Percentiles rank a stretch among this genome's conserved stretches.
These are phyloP conservation scores for Pyricularia sp. DNA, from an alignment of 2,329 filamentous ascomycete species.

Conservation along the genomic window DNA sequence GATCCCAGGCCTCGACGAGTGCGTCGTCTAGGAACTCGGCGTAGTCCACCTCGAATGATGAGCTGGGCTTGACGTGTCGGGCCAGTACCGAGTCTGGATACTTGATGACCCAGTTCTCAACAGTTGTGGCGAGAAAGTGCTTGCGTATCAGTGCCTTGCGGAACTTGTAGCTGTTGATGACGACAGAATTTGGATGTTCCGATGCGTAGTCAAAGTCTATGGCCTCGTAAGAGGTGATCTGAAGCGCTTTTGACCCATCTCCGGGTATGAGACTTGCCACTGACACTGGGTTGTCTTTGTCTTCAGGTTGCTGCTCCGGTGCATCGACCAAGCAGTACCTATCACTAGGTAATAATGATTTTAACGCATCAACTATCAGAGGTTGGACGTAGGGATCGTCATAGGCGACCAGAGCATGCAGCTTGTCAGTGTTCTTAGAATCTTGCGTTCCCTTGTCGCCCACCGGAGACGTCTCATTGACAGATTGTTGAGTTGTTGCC, in stretches of 20 bases:
- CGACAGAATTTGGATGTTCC: slow-evolving; percentile 46
- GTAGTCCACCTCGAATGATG: slow-evolving; percentile 91
- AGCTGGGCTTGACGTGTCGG: slow-evolving; percentile 64
- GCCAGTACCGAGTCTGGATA: slow-evolving; percentile 62
- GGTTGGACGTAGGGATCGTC: slow-evolving; percentile 86
- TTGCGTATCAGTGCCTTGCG: slow-evolving; percentile 95
- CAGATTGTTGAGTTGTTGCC: not conserved
- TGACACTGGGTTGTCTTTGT: slow-evolving; percentile 20
- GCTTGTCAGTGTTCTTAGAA: slow-evolving; percentile 17
- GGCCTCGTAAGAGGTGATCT: slow-evolving; percentile 79
- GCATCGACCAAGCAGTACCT: slow-evolving; percentile 34
- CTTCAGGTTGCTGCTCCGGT: not conserved
- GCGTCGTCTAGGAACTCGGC: slow-evolving; percentile 95
- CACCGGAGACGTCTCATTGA: not conserved
- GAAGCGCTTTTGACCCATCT: slow-evolving; percentile 41
- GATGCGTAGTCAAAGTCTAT: slow-evolving; percentile 75
- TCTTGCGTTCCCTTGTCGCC: not conserved
- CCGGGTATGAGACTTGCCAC: slow-evolving; percentile 26
- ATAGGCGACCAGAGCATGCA: slow-evolving; percentile 73
- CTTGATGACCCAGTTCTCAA: slow-evolving; percentile 80
- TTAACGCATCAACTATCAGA: slow-evolving; percentile 66
- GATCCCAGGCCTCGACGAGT: slow-evolving; percentile 79
- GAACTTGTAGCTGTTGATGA: slow-evolving; percentile 88
- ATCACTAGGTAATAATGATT: slow-evolving; percentile 45
- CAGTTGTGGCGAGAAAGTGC: slow-evolving; percentile 79